phyloP scores from a whole-genome alignment of 1,139 yeast genomes.

The Lodderomyces parapsilosis region DNA sequence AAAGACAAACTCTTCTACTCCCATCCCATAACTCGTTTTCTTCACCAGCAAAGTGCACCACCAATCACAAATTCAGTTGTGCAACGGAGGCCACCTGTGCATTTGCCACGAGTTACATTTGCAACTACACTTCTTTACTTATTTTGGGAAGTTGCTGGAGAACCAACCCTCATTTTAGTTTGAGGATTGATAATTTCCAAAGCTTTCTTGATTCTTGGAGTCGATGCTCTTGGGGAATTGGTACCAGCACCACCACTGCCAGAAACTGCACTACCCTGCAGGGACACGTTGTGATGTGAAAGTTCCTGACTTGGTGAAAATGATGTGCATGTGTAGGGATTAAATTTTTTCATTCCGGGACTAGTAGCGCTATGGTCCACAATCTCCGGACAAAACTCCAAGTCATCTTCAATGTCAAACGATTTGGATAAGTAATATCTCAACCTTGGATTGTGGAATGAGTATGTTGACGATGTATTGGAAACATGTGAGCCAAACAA shows the following conservation, averaged over 20 bases:
- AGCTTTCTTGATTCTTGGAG: constrained; percentile 62
- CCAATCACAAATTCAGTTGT: too few species aligned
- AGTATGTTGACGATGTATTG: constrained; percentile 2
- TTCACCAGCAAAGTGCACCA: too few species aligned
- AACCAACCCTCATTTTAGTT: constrained; percentile 65
- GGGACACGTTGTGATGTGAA: background rate
- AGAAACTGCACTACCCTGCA: background rate
- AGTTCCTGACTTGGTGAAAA: constrained; percentile 41
- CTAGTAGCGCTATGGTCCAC: constrained; percentile 21
- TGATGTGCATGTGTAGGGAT: constrained; percentile 58
- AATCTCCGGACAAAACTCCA: constrained; percentile 66
- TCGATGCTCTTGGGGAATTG: constrained; percentile 39
- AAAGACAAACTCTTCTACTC: background rate
- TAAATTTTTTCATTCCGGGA: constrained; percentile 44
- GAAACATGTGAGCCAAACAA: background rate
- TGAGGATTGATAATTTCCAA: constrained; percentile 78
- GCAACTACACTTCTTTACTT: constrained; percentile 7
- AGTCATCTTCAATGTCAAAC: constrained; percentile 63
- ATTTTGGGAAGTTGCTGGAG: constrained; percentile 39
- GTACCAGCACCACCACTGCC: constrained; percentile 8
- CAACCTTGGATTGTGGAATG: constrained; percentile 39
- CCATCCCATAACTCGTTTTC: background rate
- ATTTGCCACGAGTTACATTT: background rate
- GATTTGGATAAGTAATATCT: constrained; percentile 55
- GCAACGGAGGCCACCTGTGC: background rate